phyloP scores from a whole-genome alignment of 768 basidiomycete species.

The Rhodotorula kratochvilovae region DNA sequence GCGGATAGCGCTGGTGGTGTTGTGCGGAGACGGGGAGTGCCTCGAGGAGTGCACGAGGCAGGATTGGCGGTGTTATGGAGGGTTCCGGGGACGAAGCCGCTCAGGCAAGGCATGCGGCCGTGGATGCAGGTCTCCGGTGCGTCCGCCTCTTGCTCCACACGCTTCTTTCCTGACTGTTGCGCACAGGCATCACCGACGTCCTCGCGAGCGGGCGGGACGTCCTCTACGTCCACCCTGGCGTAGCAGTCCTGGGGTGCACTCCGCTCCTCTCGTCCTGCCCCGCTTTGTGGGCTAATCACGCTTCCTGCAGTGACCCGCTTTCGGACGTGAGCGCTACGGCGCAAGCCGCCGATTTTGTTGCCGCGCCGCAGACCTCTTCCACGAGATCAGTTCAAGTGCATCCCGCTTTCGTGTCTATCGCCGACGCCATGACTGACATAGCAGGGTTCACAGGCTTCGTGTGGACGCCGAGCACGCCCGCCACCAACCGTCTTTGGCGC shows the following conservation, averaged over 20 bases:
- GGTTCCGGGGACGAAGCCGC: background rate
- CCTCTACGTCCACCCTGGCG: background rate
- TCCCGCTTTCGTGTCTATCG: background rate
- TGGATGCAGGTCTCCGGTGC: constrained; percentile 1
- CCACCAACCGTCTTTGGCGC: background rate
- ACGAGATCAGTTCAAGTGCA: background rate
- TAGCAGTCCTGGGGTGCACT: background rate
- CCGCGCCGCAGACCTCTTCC: no score
- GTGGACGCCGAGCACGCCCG: background rate
- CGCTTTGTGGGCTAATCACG: no score
- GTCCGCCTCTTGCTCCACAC: background rate
- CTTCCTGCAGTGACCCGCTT: background rate
- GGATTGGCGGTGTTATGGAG: background rate
- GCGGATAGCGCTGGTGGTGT: background rate
- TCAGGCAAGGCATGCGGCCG: background rate
- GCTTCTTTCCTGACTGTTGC: background rate
- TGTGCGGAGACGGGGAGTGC: background rate
- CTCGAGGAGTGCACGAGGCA: background rate
- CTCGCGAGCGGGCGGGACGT: background rate
- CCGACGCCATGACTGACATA: no score
- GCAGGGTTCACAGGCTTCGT: background rate
- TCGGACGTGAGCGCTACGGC: background rate
- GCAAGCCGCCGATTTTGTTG: background rate
- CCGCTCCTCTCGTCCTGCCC: no score
- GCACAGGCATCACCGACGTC: constrained; percentile 1